A percentile compares a stretch with the other conserved stretches of the same genome.
These are phyloP conservation scores for Rhododendron henanense DNA, from an alignment of 148 eudicot genomes.

Conservation along the genomic window DNA sequence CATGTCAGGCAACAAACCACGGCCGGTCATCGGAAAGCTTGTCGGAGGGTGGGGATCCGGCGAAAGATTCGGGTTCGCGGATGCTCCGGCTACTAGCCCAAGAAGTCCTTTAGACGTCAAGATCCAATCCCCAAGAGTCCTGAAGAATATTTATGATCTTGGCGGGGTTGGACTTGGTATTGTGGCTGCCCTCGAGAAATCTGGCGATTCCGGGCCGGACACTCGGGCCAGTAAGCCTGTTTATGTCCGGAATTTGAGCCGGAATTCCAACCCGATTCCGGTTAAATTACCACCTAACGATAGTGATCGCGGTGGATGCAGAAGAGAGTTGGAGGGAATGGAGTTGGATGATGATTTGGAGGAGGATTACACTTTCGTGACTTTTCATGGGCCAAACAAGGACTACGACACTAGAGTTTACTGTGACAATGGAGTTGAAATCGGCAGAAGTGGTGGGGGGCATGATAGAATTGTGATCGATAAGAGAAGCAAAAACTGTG, in stretches of 20 bases:
- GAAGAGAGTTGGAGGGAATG: slow-evolving; percentile 12
- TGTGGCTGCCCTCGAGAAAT: slow-evolving; percentile 55
- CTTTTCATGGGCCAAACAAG: slow-evolving; percentile 42
- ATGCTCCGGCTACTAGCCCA: slow-evolving; percentile 28
- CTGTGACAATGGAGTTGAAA: slow-evolving; percentile 21
- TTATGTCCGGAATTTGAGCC: slow-evolving; percentile 20
- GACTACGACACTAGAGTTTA: slow-evolving; percentile 42
- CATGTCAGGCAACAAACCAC: slow-evolving; percentile 41
- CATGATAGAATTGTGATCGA: slow-evolving; percentile 7
- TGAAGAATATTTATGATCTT: slow-evolving; percentile 32
- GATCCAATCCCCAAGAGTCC: slow-evolving; percentile 37
- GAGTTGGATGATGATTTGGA: slow-evolving; percentile 11
- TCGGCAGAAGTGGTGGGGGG: background rate
- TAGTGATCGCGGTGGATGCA: background rate
- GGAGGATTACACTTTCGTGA: slow-evolving; percentile 67
- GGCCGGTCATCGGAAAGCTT: slow-evolving; percentile 20
- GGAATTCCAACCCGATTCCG: slow-evolving; percentile 38
- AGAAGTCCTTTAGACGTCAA: slow-evolving; percentile 34
- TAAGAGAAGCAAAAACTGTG: slow-evolving; percentile 11
- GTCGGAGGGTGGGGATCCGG: slow-evolving; percentile 1
- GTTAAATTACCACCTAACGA: slow-evolving; percentile 6
- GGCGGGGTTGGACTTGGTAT: slow-evolving; percentile 73
- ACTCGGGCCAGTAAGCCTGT: slow-evolving; percentile 27
- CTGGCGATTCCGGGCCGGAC: slow-evolving; percentile 15
- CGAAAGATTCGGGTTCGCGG: slow-evolving; percentile 14